phyloP scores from a whole-genome alignment of 176 grass and related monocot genomes.

The Oryza punctata region DNA sequence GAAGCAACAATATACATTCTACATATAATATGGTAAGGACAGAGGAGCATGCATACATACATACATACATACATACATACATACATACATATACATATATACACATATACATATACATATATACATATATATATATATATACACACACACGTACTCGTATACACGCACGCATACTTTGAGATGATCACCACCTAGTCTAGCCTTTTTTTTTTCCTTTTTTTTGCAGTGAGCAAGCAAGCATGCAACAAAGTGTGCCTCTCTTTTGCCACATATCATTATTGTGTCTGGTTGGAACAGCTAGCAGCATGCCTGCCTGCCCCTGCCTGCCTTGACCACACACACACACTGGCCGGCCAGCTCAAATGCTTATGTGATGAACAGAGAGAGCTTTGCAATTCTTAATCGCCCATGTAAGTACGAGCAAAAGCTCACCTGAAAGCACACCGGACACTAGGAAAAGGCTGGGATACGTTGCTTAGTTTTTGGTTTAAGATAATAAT shows the following conservation, averaged over 20 bases:
- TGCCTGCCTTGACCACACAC: neutral
- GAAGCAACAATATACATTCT: no score
- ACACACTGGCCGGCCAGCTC: neutral
- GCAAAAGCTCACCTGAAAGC: neutral
- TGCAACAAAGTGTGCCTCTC: neutral
- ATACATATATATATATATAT: no score
- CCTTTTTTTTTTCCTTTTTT: neutral
- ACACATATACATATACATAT: no score
- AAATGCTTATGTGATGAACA: neutral
- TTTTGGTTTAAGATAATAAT: neutral
- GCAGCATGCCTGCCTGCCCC: neutral
- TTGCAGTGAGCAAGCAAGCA: neutral
- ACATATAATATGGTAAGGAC: no score
- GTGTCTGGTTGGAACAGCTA: slow-evolving; percentile 3
- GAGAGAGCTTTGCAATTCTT: neutral
- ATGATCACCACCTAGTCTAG: neutral
- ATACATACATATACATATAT: no score
- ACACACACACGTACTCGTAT: no score
- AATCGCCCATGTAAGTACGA: neutral
- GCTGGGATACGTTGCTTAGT: neutral
- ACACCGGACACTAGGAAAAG: neutral
- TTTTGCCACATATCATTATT: slow-evolving; percentile 1
- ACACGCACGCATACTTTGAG: neutral
- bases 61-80: no score
- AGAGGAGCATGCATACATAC: no score